These are phyloP conservation scores for Monilinia polystroma DNA, from an alignment of 2,329 filamentous ascomycete species.

Conservation along the genomic window DNA sequence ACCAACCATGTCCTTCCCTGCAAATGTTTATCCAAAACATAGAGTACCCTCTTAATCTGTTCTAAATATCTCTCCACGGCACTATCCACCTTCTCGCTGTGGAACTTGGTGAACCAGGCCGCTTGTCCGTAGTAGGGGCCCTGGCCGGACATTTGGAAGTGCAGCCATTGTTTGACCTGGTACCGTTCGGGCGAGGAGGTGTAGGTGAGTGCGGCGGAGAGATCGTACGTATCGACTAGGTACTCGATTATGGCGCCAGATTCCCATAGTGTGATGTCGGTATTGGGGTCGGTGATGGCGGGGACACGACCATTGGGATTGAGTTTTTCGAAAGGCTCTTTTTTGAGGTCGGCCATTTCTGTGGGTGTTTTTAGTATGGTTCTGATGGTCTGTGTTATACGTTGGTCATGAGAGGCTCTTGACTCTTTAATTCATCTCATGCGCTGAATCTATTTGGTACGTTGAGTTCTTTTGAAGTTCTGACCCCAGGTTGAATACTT, in stretches of 20 bases:
- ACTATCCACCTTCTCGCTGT: slow-evolving; percentile 45
- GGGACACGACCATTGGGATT: slow-evolving; percentile 37
- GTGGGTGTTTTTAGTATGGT: not conserved
- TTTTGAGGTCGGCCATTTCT: slow-evolving; percentile 40
- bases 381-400: not conserved
- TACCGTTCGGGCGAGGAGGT: not conserved
- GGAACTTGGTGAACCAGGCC: slow-evolving; percentile 40
- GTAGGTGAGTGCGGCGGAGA: not conserved
- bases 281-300: slow-evolving; percentile 42
- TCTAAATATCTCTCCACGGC: slow-evolving; percentile 47
- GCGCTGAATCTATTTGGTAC: not conserved
- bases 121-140: slow-evolving; percentile 5
- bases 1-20: slow-evolving; percentile 42
- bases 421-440: not conserved
- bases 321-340: slow-evolving; percentile 40
- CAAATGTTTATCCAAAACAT: slow-evolving; percentile 46
- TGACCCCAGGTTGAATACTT: not conserved
- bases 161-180: slow-evolving; percentile 2
- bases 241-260: slow-evolving; percentile 48
- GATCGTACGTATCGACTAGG: slow-evolving; percentile 44
- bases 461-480: not conserved
- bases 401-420: not conserved
- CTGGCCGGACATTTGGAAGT: slow-evolving; percentile 5
- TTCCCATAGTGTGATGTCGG: slow-evolving; percentile 40
- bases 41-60: slow-evolving; percentile 41